These are phyloP conservation scores for Beauveria caledonica DNA, from an alignment of 2,329 filamentous ascomycete species.

Conservation along the genomic window DNA sequence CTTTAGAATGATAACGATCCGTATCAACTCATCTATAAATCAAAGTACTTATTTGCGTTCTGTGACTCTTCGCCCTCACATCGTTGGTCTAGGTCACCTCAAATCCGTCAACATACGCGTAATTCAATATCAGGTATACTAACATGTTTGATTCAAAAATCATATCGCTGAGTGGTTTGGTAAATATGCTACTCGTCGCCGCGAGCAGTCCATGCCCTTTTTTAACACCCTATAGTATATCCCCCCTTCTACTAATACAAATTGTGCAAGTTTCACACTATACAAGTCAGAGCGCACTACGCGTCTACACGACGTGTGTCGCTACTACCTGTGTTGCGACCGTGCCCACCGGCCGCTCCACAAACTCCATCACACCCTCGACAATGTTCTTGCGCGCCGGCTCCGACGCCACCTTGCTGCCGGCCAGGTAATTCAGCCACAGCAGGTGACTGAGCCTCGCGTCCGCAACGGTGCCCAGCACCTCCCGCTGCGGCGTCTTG, in stretches of 20 bases:
- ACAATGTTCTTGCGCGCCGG: slow-evolving; percentile 72
- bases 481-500: slow-evolving; percentile 36
- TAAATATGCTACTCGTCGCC: neutral
- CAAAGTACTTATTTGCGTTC: no score
- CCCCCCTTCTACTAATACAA: neutral
- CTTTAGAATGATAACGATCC: no score
- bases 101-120: no score
- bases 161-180: neutral
- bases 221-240: neutral
- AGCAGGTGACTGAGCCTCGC: slow-evolving; percentile 72
- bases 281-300: neutral
- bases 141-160: neutral
- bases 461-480: slow-evolving; percentile 65
- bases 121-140: neutral
- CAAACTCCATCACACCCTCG: slow-evolving; percentile 79
- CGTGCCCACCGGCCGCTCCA: slow-evolving; percentile 79
- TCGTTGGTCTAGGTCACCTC: no score
- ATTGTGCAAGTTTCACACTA: neutral
- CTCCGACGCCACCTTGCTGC: slow-evolving; percentile 80
- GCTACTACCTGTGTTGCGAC: slow-evolving; percentile 74
- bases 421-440: slow-evolving; percentile 86
- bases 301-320: slow-evolving; percentile 54
- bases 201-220: neutral
- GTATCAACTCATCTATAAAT: no score
- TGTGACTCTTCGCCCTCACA: no score